Conservation (phyloP, 805 yeast species). For the Grigorovia yakushimaensis region DNA sequence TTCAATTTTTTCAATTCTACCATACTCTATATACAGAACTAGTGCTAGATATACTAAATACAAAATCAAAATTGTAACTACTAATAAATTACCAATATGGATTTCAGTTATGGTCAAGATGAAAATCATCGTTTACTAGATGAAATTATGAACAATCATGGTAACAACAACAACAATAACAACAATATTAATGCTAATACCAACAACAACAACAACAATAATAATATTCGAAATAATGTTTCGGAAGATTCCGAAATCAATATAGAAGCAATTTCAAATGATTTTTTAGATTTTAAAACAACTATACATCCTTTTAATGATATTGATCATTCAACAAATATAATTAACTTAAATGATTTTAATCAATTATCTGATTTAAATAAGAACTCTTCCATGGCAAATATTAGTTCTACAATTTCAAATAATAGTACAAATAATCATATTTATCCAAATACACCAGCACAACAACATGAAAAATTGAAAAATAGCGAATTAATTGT, state of each 20-base stretch:
- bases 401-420: not conserved
- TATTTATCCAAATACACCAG: slow-evolving; percentile 12
- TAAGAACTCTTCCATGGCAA: not conserved
- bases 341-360: not conserved
- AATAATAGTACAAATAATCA: not conserved
- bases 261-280: not conserved
- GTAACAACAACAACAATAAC: not conserved
- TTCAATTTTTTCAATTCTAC: no score
- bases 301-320: not conserved
- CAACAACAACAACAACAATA: not conserved
- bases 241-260: not conserved
- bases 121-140: slow-evolving; percentile 5
- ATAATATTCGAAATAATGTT: not conserved
- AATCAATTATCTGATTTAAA: not conserved
- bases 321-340: not conserved
- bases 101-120: not conserved
- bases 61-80: no score
- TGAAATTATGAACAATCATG: slow-evolving; percentile 3
- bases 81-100: no score
- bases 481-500: not conserved
- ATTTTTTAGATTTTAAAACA: slow-evolving; percentile 2
- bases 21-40: no score
- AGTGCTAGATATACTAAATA: no score
- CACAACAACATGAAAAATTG: slow-evolving; percentile 19
- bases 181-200: not conserved